Evolutionary conservation across 306 rosid species (phyloP).

Genomic region (Crotalaria pallida): DNA sequence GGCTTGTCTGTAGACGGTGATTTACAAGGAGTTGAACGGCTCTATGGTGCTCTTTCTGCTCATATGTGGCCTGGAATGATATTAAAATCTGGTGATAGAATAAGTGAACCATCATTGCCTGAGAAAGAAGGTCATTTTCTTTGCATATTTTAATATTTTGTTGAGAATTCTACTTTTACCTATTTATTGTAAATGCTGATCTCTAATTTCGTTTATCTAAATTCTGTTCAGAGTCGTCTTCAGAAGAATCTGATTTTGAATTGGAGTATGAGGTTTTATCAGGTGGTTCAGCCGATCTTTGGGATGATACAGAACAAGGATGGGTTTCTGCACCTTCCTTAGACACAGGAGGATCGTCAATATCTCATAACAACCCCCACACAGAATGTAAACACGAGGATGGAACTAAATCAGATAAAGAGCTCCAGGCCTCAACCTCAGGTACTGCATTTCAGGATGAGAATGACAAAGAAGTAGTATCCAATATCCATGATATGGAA

Average conservation of each 20-base stretch:
- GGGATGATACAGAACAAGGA: constrained; percentile 45
- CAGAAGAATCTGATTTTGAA: constrained; percentile 69
- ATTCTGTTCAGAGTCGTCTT: constrained; percentile 47
- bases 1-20: constrained; percentile 70
- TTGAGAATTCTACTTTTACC: background rate
- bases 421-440: constrained; percentile 33
- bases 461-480: constrained; percentile 19
- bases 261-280: constrained; percentile 56
- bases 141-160: background rate
- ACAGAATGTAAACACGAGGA: constrained; percentile 16
- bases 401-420: constrained; percentile 11
- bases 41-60: constrained; percentile 67
- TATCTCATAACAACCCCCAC: constrained; percentile 1
- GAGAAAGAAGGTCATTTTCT: constrained; percentile 48
- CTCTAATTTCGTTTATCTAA: constrained; percentile 11
- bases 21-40: constrained; percentile 71
- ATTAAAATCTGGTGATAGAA: constrained; percentile 59
- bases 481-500: constrained; percentile 14
- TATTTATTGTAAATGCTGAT: background rate
- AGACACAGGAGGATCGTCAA: constrained; percentile 22
- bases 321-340: constrained; percentile 43
- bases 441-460: constrained; percentile 20
- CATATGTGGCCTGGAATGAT: constrained; percentile 82
- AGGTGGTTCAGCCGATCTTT: constrained; percentile 55
- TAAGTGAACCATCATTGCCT: constrained; percentile 39